Percentiles rank a stretch among this genome's conserved stretches.
These are phyloP conservation scores for Scopulariopsis brevicaulis DNA, from an alignment of 2,329 filamentous ascomycete genomes.

Conservation along the genomic window DNA sequence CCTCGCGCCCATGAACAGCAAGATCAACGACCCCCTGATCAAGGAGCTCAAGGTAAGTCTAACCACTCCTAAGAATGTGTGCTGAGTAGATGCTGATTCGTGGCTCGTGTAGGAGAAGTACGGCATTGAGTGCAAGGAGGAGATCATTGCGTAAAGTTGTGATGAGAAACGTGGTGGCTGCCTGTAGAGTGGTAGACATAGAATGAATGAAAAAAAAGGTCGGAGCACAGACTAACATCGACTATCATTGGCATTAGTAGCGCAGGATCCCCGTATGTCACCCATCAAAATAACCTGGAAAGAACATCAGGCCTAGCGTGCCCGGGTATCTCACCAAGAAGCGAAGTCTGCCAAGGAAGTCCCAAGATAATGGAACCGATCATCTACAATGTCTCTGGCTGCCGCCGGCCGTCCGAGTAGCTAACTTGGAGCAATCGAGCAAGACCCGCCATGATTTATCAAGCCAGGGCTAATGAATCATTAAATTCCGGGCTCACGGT, in stretches of 20 bases:
- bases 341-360: too few relatives aligned
- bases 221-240: not conserved
- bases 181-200: not conserved
- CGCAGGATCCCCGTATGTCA: not conserved
- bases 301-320: not conserved
- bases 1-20: slow-evolving; percentile 63
- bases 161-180: not conserved
- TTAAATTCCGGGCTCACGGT: too few relatives aligned
- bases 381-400: too few relatives aligned
- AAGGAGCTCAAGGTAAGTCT: slow-evolving; percentile 53
- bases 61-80: not conserved
- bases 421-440: too few relatives aligned
- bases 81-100: not conserved
- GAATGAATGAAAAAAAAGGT: not conserved
- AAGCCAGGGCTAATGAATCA: too few relatives aligned
- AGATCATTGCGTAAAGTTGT: not conserved
- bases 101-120: not conserved
- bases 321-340: too few relatives aligned
- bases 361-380: too few relatives aligned
- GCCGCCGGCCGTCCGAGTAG: too few relatives aligned
- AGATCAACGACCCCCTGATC: slow-evolving; percentile 63
- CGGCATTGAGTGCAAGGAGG: not conserved
- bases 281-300: not conserved
- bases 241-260: not conserved
- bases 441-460: too few relatives aligned